Base-by-base conservation (phyloP, 805 yeast genomes). In the Saccharomycopsis fermentans region DNA sequence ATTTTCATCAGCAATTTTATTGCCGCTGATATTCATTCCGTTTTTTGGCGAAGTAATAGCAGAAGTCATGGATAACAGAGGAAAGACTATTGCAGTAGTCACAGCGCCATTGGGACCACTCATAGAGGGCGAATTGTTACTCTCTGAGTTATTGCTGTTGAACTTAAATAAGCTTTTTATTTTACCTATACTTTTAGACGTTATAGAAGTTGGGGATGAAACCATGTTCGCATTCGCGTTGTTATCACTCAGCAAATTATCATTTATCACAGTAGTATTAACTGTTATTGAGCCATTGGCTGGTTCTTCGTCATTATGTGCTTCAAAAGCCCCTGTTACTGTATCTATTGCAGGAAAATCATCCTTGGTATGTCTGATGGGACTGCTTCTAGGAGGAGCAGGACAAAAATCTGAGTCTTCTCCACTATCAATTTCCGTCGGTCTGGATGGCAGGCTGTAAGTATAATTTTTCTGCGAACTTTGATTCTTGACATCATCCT, bases 141-240 rank as follows among this genome's bases (percentile, higher is more conserved):
- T 39, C 36, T 58, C 55, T 24, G 51, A 59, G 14, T 58, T 61
- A 21, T 58, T 58, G 9, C 63, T 59, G 4, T 66, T 58, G 36
- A 70, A 59, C 32, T 67, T 68, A 64, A 72, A 71, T 24, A 72
- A 60, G 48, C 64, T 68, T 58, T 69, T 69, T 37, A 72, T 64
- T 58, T 68, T 71, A 29, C 64, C 63, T 59, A 71, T 63, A 36
- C 71, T 62, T n/a, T 67, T 65, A 53, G 56, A 19, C 16, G 59
- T 34, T 35, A 50, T 54, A 16, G 43, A 35, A 19, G 37, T 27
- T 24, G 58, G 47, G 6, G 57, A n/a, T 26, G 27, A n/a, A 32
- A 32, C 27, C 21, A 47, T 32, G 16, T 27, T 3, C 6, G 32
- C n/a, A 53, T 53, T 27, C 14, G 55, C 16, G 16, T 35, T 29